Base-by-base conservation (phyloP, 2,329 filamentous ascomycete genomes). In the Penicillium aurantiogriseum region DNA sequence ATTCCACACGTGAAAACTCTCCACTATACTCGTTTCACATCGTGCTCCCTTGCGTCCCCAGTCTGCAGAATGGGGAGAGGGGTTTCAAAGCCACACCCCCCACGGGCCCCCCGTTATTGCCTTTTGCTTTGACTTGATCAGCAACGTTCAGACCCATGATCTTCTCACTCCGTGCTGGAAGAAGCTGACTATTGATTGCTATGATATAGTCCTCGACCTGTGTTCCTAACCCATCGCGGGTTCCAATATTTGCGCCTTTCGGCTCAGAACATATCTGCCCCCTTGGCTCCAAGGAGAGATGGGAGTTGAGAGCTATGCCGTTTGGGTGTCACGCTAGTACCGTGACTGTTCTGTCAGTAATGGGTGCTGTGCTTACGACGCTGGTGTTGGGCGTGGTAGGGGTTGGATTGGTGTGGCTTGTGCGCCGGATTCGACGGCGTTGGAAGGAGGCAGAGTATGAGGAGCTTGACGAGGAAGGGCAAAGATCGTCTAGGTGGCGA, bases 261-360 rank as follows among this genome's bases (percentile, higher is more conserved):
- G 46, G 64, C 33, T 69, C 72, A 9, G 58, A 63, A 4, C 55
- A 66, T 5, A 73, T 79, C 53, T 79, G 76, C 52, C 75, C 76
- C 0, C 66, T 78, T 25, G 73, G 69, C 2, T 63, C 69, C 21
- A 68, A 71, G 46, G 76, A 79, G 65, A 65, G 73, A 51, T 79
- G 76, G 76, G 76, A 79, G 49, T 62, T 79, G 23, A 69, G 76
- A 7, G 67, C 74, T 11, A 52, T 62, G 17, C 71, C 74, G 0
- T 71, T 78, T 23, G 74, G 75, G 23, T 79, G 76, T 51, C 65
- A 71, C 40, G 74, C 76, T 29, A 77, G 75, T 55, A 76, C 74
- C 0, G 61, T 74, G 57, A 77, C 74, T 3, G 66, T 77, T 31
- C 43, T 79, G 19, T 73, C 73, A 19, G 67, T 69, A 13, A 40